A percentile compares a stretch with the other conserved stretches of the same genome.
phyloP scores from a whole-genome alignment of 306 rosid species.

The Pterocarpus santalinus region DNA sequence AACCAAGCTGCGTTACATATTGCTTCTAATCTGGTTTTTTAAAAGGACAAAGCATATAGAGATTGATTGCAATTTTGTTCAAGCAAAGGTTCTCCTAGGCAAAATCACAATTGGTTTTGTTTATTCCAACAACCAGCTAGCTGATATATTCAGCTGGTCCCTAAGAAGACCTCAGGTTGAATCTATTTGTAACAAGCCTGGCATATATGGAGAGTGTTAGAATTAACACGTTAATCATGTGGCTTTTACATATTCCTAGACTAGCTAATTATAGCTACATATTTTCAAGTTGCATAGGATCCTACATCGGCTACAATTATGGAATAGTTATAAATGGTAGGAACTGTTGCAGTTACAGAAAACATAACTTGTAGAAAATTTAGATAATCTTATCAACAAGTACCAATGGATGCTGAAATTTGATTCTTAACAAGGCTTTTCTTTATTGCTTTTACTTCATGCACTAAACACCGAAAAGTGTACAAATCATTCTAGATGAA shows the following conservation, averaged over 20 bases:
- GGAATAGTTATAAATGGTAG: not conserved
- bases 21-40: not conserved
- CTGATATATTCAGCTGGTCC: not conserved
- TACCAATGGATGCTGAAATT: conserved; percentile 13
- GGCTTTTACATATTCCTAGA: not conserved
- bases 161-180: not conserved
- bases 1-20: not conserved
- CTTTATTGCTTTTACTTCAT: not conserved
- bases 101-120: not conserved
- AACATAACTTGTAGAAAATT: not conserved
- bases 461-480: conserved; percentile 12
- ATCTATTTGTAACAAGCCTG: not conserved
- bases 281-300: not conserved
- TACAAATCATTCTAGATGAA: conserved; percentile 14
- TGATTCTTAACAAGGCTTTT: conserved; percentile 13
- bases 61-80: not conserved
- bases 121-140: not conserved
- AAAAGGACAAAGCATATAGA: not conserved
- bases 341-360: not conserved
- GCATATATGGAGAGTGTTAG: not conserved
- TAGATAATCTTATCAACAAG: not conserved
- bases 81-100: not conserved
- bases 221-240: not conserved
- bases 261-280: not conserved
- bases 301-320: not conserved